phyloP scores from a whole-genome alignment of 148 eudicot genomes.

The Fagopyrum homotropicum region DNA sequence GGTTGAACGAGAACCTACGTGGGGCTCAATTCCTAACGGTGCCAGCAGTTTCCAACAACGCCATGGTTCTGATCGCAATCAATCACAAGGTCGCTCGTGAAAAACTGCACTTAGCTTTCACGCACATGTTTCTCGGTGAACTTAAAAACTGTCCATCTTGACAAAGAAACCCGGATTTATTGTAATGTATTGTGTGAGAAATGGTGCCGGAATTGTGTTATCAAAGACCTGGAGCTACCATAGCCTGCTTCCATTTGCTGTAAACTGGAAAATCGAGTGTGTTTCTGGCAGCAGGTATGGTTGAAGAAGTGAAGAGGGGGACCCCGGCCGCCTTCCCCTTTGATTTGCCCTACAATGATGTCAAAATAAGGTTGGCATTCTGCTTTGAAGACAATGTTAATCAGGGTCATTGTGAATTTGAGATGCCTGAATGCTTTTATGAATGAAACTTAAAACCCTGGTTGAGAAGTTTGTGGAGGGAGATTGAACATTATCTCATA shows the following conservation, averaged over 20 bases:
- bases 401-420: background rate
- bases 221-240: background rate
- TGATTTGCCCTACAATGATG: background rate
- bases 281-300: conserved; percentile 2
- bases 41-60: conserved; percentile 50
- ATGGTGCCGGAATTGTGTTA: background rate
- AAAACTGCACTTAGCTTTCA: background rate
- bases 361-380: conserved; percentile 5
- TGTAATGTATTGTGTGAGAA: conserved; percentile 1
- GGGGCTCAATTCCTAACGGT: conserved; percentile 53
- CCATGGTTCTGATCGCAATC: conserved; percentile 60
- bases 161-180: background rate
- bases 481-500: background rate
- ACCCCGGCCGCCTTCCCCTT: background rate
- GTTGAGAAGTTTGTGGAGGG: background rate
- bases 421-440: conserved; percentile 7
- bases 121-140: background rate
- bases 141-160: background rate
- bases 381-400: background rate
- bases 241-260: background rate
- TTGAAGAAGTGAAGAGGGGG: background rate
- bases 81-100: conserved; percentile 62
- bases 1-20: conserved; percentile 44
- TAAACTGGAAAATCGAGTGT: background rate
- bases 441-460: conserved; percentile 8